A percentile compares a stretch with the other conserved stretches of the same genome.
phyloP scores from a whole-genome alignment of 2,329 filamentous ascomycete species.

The Fonsecaea multimorphosa region DNA sequence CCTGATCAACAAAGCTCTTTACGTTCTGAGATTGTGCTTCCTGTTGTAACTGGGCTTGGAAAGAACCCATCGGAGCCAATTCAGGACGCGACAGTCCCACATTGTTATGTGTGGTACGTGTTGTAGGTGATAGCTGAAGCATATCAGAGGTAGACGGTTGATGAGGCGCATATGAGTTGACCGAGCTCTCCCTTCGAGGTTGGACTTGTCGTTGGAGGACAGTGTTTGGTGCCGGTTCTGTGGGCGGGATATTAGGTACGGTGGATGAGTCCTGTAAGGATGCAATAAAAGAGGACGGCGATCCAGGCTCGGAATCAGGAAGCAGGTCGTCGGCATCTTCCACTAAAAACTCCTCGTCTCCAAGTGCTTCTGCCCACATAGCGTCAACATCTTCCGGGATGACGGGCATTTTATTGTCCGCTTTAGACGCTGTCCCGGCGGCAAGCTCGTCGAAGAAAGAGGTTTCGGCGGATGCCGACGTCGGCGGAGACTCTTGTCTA shows the following conservation, averaged over 20 bases:
- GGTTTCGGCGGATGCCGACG: slow-evolving; percentile 39
- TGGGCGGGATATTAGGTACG: slow-evolving; percentile 32
- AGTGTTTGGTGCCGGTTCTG: slow-evolving; percentile 22
- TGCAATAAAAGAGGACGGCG: slow-evolving; percentile 23
- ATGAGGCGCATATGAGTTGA: slow-evolving; percentile 59
- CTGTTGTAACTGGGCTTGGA: slow-evolving; percentile 42
- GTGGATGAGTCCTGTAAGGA: slow-evolving; percentile 37
- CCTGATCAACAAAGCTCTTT: slow-evolving; percentile 82
- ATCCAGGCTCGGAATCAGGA: slow-evolving; percentile 64
- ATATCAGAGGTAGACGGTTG: slow-evolving; percentile 58
- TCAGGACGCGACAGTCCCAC: slow-evolving; percentile 32
- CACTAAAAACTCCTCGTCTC: slow-evolving; percentile 69
- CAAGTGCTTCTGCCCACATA: slow-evolving; percentile 83
- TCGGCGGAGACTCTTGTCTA: slow-evolving; percentile 43
- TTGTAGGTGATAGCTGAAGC: slow-evolving; percentile 43
- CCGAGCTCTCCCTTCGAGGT: slow-evolving; percentile 35
- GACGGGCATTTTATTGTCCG: slow-evolving; percentile 12
- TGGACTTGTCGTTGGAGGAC: slow-evolving; percentile 37
- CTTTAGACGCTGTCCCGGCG: slow-evolving; percentile 10
- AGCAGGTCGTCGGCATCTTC: slow-evolving; percentile 84
- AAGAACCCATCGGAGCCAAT: slow-evolving; percentile 31
- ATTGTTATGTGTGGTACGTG: slow-evolving; percentile 35
- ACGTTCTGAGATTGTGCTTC: slow-evolving; percentile 54
- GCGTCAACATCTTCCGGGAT: slow-evolving; percentile 70
- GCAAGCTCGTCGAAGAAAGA: slow-evolving; percentile 35